Evolutionary conservation across 495 filamentous ascomycete species (phyloP).

Genomic region (Hypoxylon trugodes): DNA sequence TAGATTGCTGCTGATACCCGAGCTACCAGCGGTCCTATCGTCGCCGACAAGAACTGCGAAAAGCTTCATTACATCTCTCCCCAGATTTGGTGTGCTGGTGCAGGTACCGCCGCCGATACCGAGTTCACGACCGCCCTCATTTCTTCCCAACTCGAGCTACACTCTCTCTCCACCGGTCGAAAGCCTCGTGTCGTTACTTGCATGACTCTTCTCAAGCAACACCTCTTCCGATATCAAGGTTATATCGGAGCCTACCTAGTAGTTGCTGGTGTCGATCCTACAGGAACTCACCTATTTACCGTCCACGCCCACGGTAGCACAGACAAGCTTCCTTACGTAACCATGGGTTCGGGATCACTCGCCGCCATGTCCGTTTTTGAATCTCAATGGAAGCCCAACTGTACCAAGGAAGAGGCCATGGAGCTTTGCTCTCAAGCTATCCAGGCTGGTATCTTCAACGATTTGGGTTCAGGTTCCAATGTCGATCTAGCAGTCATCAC

Average conservation of each 20-base stretch:
- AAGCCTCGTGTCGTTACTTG: slow-evolving; percentile 97
- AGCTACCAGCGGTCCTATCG: slow-evolving; percentile 96
- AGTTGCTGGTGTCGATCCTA: slow-evolving; percentile 96
- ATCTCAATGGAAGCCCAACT: slow-evolving; percentile 85
- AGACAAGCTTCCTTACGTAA: slow-evolving; percentile 99
- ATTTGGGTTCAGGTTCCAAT: slow-evolving; percentile 95
- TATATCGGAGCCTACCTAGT: slow-evolving; percentile 99
- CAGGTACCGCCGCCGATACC: slow-evolving; percentile 97
- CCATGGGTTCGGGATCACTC: slow-evolving; percentile 95
- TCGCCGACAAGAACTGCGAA: slow-evolving; percentile 99
- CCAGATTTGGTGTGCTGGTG: slow-evolving; percentile 99
- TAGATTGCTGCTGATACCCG: slow-evolving; percentile 97
- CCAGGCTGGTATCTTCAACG: slow-evolving; percentile 98
- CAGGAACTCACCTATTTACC: slow-evolving; percentile 94
- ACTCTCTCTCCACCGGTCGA: slow-evolving; percentile 92
- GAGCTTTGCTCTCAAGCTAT: slow-evolving; percentile 87
- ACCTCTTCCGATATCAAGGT: slow-evolving; percentile 97
- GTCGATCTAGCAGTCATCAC: slow-evolving; percentile 97
- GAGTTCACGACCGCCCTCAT: slow-evolving; percentile 99
- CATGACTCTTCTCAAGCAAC: slow-evolving; percentile 99
- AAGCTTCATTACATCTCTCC: slow-evolving; percentile 99
- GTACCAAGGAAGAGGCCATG: slow-evolving; percentile 84
- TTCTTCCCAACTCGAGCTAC: slow-evolving; percentile 97
- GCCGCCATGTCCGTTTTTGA: slow-evolving; percentile 99
- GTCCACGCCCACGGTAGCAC: slow-evolving; percentile 98